These are phyloP conservation scores for Vachellia pachyceras DNA, from an alignment of 306 rosid genomes.

Conservation along the genomic window DNA sequence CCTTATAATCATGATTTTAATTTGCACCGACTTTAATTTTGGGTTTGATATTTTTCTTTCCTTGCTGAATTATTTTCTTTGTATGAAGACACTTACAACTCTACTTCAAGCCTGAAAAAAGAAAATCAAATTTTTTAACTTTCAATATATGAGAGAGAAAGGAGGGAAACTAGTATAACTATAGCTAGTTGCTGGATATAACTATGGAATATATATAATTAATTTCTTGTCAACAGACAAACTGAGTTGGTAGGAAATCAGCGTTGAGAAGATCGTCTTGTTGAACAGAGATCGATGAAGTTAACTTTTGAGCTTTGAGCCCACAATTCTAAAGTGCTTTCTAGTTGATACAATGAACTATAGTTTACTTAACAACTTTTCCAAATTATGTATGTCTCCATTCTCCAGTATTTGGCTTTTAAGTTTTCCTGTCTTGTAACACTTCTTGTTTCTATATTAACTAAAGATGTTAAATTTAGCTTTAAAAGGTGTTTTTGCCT, in stretches of 20 bases:
- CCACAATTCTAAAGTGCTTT: neutral
- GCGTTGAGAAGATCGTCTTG: conserved; percentile 1
- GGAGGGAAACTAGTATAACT: neutral
- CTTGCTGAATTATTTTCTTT: neutral
- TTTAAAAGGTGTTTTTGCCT: neutral
- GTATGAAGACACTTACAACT: neutral
- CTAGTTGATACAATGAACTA: neutral
- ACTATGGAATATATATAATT: neutral
- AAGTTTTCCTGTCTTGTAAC: neutral
- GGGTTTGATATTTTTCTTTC: neutral
- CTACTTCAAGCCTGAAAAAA: neutral
- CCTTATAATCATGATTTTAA: neutral
- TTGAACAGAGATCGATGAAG: neutral
- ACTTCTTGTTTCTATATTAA: neutral
- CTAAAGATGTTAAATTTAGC: neutral
- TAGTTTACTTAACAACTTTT: neutral
- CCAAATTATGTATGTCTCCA: neutral
- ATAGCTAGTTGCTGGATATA: neutral
- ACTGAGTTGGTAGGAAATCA: neutral
- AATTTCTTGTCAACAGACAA: neutral
- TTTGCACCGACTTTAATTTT: neutral
- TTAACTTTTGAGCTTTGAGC: neutral
- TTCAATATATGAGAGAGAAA: neutral
- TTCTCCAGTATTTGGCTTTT: neutral
- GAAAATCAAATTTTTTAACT: neutral